These are phyloP conservation scores for Rosa rugosa DNA, from an alignment of 306 rosid species.

Conservation along the genomic window DNA sequence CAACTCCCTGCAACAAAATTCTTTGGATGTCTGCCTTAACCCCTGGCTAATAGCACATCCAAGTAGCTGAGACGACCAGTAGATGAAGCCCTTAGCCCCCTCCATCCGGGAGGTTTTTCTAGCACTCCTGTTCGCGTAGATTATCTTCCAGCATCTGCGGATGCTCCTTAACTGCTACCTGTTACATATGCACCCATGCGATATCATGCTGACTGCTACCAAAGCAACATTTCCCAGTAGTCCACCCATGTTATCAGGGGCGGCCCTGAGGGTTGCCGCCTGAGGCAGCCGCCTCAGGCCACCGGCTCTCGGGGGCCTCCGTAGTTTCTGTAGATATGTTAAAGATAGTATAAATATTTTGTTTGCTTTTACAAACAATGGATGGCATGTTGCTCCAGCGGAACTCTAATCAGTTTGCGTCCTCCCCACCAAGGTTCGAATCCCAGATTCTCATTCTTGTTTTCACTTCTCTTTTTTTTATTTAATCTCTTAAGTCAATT, in stretches of 20 bases:
- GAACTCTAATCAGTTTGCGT: too few relatives aligned
- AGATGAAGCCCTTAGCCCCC: constrained; percentile 37
- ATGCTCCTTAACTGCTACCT: constrained; percentile 45
- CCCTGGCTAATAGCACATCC: constrained; percentile 77
- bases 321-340: too few relatives aligned
- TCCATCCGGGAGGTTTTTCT: constrained; percentile 40
- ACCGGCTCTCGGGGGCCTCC: too few relatives aligned
- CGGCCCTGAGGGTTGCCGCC: too few relatives aligned
- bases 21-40: constrained; percentile 39
- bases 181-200: constrained; percentile 70
- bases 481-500: too few relatives aligned
- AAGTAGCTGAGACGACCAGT: constrained; percentile 42
- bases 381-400: too few relatives aligned
- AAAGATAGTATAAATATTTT: too few relatives aligned
- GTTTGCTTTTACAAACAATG: too few relatives aligned
- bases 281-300: too few relatives aligned
- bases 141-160: constrained; percentile 39
- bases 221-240: constrained; percentile 76
- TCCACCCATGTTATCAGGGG: constrained; percentile 65
- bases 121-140: constrained; percentile 37
- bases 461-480: too few relatives aligned
- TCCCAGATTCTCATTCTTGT: too few relatives aligned
- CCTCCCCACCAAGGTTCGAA: too few relatives aligned
- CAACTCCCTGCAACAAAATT: neutral
- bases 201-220: constrained; percentile 71